Percentiles rank a stretch among this genome's conserved stretches.
Conservation (phyloP, 1,139 yeast genomes). For the Sugiyamaella grinbergsii region DNA sequence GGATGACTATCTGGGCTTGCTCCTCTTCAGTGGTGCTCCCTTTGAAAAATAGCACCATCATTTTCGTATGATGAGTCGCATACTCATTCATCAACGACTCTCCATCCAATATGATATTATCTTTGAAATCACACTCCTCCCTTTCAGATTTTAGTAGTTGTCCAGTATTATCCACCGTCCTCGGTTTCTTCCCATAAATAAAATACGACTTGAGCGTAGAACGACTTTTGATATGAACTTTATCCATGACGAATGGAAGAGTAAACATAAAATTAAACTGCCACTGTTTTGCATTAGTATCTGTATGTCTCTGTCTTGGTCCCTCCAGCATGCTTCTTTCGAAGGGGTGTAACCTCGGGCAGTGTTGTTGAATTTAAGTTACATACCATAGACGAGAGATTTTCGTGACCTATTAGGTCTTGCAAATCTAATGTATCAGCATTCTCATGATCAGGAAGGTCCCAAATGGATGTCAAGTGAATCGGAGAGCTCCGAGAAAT, state of each 20-base stretch:
- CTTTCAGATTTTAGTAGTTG: conserved; percentile 20
- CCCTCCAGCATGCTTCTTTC: background rate
- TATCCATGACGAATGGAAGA: conserved; percentile 34
- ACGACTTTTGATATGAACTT: conserved; percentile 28
- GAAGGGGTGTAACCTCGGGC: no score
- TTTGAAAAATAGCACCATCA: conserved; percentile 40
- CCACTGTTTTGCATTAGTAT: conserved; percentile 32
- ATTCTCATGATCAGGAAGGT: conserved; percentile 29
- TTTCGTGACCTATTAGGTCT: conserved; percentile 28
- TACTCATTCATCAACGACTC: conserved; percentile 31
- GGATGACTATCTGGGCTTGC: conserved; percentile 38
- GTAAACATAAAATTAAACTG: conserved; percentile 40
- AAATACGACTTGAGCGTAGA: conserved; percentile 31
- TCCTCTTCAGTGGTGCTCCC: conserved; percentile 19
- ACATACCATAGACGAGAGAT: conserved; percentile 23
- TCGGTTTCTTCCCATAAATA: conserved; percentile 31
- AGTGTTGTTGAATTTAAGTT: background rate
- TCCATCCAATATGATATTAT: conserved; percentile 31
- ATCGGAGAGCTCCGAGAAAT: conserved; percentile 20
- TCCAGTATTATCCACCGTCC: conserved; percentile 6
- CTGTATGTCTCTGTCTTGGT: background rate
- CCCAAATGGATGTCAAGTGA: conserved; percentile 25
- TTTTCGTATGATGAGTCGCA: conserved; percentile 43
- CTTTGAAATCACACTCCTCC: conserved; percentile 19
- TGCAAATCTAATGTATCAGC: conserved; percentile 27